Evolutionary conservation across 169 alveolate species (phyloP).

Genomic region (Cryptosporidium muris): DNA sequence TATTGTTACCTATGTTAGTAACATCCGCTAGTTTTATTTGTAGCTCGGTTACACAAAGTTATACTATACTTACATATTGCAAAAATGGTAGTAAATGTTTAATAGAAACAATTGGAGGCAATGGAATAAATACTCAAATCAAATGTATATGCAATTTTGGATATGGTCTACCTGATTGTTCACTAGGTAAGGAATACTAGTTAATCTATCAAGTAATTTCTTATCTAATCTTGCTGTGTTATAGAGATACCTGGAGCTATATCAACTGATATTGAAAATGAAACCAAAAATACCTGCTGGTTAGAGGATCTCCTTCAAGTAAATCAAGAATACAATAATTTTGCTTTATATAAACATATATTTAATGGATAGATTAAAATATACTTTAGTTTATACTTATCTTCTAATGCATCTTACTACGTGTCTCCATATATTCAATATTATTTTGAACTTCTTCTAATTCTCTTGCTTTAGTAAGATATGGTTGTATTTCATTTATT

Average conservation of each 20-base stretch:
- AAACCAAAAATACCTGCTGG: constrained; percentile 66
- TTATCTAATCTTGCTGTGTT: neutral
- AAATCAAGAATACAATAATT: constrained; percentile 30
- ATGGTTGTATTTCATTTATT: constrained; percentile 12
- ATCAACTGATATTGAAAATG: constrained; percentile 2
- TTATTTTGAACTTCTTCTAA: constrained; percentile 8
- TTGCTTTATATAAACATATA: constrained; percentile 40
- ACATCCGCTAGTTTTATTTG: constrained; percentile 11
- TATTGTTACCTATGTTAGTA: neutral
- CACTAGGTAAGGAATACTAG: constrained; percentile 37
- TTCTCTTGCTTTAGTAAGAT: constrained; percentile 1
- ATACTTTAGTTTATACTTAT: neutral
- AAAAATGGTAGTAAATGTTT: constrained; percentile 44
- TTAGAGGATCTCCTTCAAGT: constrained; percentile 50
- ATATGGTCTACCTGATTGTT: constrained; percentile 64
- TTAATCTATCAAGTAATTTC: neutral
- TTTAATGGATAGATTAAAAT: neutral
- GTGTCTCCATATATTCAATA: neutral
- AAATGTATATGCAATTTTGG: constrained; percentile 34
- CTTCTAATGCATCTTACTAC: neutral
- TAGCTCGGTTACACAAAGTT: constrained; percentile 7
- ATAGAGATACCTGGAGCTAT: constrained; percentile 60
- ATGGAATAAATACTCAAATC: constrained; percentile 27
- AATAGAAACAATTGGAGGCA: constrained; percentile 37
- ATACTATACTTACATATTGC: constrained; percentile 15